phyloP scores from a whole-genome alignment of 2,329 filamentous ascomycete species.

The Stachybotrys chartarum region DNA sequence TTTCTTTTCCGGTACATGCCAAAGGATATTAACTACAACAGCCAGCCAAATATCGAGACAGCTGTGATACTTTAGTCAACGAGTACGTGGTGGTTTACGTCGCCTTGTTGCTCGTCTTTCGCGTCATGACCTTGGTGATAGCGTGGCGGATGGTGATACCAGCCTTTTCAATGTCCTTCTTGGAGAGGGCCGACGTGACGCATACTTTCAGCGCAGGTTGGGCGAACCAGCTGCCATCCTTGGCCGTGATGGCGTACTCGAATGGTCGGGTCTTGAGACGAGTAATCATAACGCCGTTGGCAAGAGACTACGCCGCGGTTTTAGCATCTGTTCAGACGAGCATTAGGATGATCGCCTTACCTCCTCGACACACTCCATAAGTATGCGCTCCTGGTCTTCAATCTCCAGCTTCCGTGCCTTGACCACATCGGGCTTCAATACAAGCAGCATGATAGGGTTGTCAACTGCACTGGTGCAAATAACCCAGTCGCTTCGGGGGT shows the following conservation, averaged over 20 bases:
- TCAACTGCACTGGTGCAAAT: conserved; percentile 71
- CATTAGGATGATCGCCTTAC: conserved; percentile 32
- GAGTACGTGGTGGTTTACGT: not conserved
- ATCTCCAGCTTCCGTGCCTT: conserved; percentile 58
- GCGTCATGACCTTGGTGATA: conserved; percentile 82
- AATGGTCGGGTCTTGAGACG: conserved; percentile 74
- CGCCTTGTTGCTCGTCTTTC: conserved; percentile 42
- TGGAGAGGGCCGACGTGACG: conserved; percentile 77
- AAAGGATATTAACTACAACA: no score
- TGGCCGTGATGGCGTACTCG: conserved; percentile 52
- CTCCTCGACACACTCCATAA: conserved; percentile 95
- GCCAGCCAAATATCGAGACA: no score
- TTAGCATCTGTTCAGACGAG: not conserved
- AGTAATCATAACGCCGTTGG: conserved; percentile 85
- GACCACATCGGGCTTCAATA: conserved; percentile 77
- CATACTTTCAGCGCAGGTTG: conserved; percentile 85
- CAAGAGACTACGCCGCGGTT: conserved; percentile 52
- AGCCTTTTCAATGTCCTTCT: conserved; percentile 94
- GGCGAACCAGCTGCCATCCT: conserved; percentile 63
- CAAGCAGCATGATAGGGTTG: conserved; percentile 80
- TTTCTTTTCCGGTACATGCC: no score
- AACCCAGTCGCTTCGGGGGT: conserved; percentile 92
- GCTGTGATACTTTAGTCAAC: not conserved
- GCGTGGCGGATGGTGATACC: conserved; percentile 83
- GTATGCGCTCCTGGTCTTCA: conserved; percentile 74